Evolutionary conservation across 2,329 filamentous ascomycete genomes (phyloP).

Genomic region (Penicillium capsulatum): DNA sequence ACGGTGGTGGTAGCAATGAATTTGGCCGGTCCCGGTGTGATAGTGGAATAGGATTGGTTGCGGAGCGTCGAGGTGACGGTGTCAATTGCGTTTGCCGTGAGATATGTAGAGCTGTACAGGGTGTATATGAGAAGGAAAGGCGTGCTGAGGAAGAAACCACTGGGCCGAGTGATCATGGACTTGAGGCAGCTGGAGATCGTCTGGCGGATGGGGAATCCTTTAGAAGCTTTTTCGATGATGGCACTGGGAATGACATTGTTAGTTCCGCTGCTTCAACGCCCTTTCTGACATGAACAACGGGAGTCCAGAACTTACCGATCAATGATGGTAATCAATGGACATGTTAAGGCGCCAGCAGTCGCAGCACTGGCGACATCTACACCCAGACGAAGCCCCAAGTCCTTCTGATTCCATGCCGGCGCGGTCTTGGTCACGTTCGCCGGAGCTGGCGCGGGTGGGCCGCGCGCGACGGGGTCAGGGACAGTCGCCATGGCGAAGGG

Average conservation of each 20-base stretch:
- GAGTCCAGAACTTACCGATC: constrained; percentile 61
- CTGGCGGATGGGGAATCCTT: constrained; percentile 40
- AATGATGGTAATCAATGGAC: constrained; percentile 81
- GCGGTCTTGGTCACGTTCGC: constrained; percentile 1
- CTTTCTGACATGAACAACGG: background rate
- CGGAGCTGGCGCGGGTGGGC: background rate
- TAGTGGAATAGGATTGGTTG: constrained; percentile 52
- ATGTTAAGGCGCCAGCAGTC: constrained; percentile 69
- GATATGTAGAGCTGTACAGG: constrained; percentile 83
- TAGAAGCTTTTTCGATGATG: constrained; percentile 50
- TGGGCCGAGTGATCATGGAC: constrained; percentile 40
- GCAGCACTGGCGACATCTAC: constrained; percentile 67
- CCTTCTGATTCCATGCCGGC: constrained; percentile 67
- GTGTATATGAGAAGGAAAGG: constrained; percentile 50
- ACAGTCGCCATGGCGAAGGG: constrained; percentile 23
- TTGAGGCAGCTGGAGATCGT: constrained; percentile 41
- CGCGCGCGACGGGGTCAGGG: constrained; percentile 12
- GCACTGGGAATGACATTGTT: constrained; percentile 31
- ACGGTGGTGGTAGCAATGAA: constrained; percentile 75
- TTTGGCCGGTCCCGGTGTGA: constrained; percentile 72
- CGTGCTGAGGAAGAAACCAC: constrained; percentile 44
- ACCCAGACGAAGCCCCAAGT: constrained; percentile 62
- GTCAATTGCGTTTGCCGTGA: constrained; percentile 83
- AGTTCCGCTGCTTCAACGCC: background rate
- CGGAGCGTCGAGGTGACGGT: constrained; percentile 66